Percentiles rank a stretch among this genome's conserved stretches.
Conservation (phyloP, 2,329 filamentous ascomycete genomes). For the Beauveria caledonica region DNA sequence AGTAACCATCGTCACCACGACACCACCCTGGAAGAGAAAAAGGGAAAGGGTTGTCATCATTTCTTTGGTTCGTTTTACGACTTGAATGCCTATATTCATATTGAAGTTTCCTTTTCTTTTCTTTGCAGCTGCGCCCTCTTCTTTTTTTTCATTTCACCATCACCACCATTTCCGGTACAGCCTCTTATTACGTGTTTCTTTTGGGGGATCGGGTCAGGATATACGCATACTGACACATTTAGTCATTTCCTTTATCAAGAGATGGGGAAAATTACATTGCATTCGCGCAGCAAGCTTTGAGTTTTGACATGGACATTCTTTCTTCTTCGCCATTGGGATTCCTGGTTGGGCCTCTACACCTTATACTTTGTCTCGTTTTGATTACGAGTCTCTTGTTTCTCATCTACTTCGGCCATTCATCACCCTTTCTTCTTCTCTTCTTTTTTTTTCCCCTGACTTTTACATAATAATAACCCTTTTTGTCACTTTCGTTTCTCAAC, state of each 20-base stretch:
- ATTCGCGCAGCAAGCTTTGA: neutral
- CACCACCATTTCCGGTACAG: neutral
- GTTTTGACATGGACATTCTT: neutral
- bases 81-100: neutral
- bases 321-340: neutral
- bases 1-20: slow-evolving; percentile 10
- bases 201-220: neutral
- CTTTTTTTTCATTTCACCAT: too few relatives aligned
- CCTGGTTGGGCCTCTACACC: neutral
- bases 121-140: neutral
- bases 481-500: neutral
- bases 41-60: neutral
- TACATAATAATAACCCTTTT: neutral
- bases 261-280: neutral
- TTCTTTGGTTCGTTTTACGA: neutral
- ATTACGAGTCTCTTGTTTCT: neutral
- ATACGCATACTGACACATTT: neutral
- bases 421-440: neutral
- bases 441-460: neutral
- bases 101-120: neutral
- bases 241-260: neutral
- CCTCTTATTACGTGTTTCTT: neutral
- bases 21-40: too few relatives aligned
- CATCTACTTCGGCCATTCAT: neutral
- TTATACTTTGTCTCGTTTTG: neutral